These are phyloP conservation scores for Melanopsichium pennsylvanicum DNA, from an alignment of 1,284 basidiomycete species.

Conservation along the genomic window DNA sequence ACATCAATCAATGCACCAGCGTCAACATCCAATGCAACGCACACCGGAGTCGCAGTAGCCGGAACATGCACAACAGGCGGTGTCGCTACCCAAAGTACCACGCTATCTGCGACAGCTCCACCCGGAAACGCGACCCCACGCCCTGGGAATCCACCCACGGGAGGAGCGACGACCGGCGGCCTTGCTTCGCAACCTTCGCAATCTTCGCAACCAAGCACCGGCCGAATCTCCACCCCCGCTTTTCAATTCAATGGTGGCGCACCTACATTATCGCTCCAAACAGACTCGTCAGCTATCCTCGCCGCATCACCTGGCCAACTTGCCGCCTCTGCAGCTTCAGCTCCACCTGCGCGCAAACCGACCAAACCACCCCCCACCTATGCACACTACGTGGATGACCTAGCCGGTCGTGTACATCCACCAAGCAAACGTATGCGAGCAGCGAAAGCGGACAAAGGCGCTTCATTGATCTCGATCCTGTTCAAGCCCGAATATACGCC, in stretches of 20 bases:
- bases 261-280: conserved; percentile 31
- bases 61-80: not conserved
- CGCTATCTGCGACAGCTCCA: not conserved
- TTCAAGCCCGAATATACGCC: conserved; percentile 50
- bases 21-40: not conserved
- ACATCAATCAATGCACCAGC: not conserved
- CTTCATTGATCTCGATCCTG: conserved; percentile 27
- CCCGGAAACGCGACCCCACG: conserved; percentile 11
- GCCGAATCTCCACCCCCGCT: conserved; percentile 35
- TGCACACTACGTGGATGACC: conserved; percentile 44
- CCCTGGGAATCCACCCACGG: not conserved
- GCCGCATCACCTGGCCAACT: conserved; percentile 32
- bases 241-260: conserved; percentile 34
- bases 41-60: not conserved
- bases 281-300: conserved; percentile 35
- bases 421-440: conserved; percentile 21
- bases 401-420: conserved; percentile 38
- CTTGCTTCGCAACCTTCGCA: conserved; percentile 24
- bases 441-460: conserved; percentile 17
- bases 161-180: conserved; percentile 6
- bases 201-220: conserved; percentile 17
- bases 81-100: not conserved
- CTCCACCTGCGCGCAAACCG: conserved; percentile 23
- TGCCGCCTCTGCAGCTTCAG: conserved; percentile 25
- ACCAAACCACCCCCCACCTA: conserved; percentile 43